Evolutionary conservation across 495 filamentous ascomycete genomes (phyloP).

Genomic region (Alectoria sarmentosa): DNA sequence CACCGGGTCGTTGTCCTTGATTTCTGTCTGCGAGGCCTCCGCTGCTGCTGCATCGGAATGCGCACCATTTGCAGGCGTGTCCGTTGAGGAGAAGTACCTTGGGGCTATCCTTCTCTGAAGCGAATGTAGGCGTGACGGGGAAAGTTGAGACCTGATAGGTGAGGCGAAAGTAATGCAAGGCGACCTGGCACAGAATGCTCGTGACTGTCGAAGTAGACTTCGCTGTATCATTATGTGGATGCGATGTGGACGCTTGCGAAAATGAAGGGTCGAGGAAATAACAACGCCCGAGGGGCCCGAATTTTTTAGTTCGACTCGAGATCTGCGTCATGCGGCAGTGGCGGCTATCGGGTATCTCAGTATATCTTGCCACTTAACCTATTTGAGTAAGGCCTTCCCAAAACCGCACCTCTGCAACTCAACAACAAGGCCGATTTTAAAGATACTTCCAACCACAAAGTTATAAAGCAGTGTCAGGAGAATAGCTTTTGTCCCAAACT

Average conservation of each 20-base stretch:
- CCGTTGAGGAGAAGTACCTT: constrained; percentile 20
- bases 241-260: neutral
- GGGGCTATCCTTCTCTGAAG: constrained; percentile 8
- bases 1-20: constrained; percentile 39
- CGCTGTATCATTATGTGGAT: constrained; percentile 24
- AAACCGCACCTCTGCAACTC: no score
- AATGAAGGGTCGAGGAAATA: neutral
- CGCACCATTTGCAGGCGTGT: constrained; percentile 22
- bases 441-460: no score
- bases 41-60: constrained; percentile 32
- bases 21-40: constrained; percentile 18
- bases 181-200: neutral
- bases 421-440: no score
- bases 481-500: no score
- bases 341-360: neutral
- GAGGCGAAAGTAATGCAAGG: neutral
- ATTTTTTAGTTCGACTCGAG: constrained; percentile 2
- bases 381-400: no score
- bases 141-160: constrained; percentile 9
- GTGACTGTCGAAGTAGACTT: constrained; percentile 20
- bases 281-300: neutral
- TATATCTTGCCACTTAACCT: no score
- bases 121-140: constrained; percentile 16
- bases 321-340: constrained; percentile 22
- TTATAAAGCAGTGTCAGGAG: no score